Base-by-base conservation (phyloP, 1,284 basidiomycete species). In the Trametes sp. region DNA sequence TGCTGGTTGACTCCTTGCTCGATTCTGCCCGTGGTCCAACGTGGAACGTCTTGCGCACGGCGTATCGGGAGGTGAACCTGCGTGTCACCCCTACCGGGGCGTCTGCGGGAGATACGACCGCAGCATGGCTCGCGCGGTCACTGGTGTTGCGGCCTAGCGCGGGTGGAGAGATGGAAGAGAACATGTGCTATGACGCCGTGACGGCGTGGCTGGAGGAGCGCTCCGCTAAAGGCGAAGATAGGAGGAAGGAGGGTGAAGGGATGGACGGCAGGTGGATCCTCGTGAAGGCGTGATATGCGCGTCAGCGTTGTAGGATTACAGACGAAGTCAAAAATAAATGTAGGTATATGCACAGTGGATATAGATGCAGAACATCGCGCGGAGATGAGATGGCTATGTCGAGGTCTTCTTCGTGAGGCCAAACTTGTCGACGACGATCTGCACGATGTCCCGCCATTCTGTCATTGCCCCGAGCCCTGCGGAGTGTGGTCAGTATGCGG, bases 381-480 rank as follows among this genome's bases (percentile, higher is more conserved):
- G 24, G 48, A 53, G 31, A 24, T 42, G 29, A 54, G 14, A 52
- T 36, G 33, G 2, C 9, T 21, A 28, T 36, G 10, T 5, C 5
- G 16, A n/a, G 19, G 41, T 21, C 50, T 49, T 59, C 45, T 36
- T 60, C 28, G 64, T 57, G 16, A 90, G 79, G 31, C 76, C 68
- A 72, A 89, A 88, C 44, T 64, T 73, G 54, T 88, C 81, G 4
- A 88, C 88, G 10, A 91, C 89, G 45, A 90, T 82, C 59, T 84
- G 75, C 14, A 93, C 89, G 41, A 95, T 89, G 59, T 94, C 91
- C 54, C 75, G 81, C 96, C 96, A 98, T 71, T 97, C 95, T 1
- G 89, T 89, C 96, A 98, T 98, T 2, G 94, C 95, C 6, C 95
- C 96, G 0, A 94, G 69, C 5, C 94, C 94, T 94, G 66, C 21